Base-by-base conservation (phyloP, 805 yeast species). In the Nakazawaea populi region DNA sequence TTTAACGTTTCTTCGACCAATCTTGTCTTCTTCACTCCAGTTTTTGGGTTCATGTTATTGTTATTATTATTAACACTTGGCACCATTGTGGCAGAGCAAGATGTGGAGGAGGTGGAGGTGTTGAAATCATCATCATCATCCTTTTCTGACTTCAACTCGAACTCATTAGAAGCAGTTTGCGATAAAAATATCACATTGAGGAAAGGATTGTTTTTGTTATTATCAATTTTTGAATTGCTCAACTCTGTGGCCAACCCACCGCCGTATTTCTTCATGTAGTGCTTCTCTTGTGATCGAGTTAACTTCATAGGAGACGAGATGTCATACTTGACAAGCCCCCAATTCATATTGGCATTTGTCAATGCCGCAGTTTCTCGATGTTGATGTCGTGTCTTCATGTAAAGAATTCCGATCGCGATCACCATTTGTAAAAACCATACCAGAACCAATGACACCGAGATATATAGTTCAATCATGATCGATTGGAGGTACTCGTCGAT, bases 361-460 rank as follows among this genome's bases (percentile, higher is more conserved):
- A 8, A 7, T 6, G 45, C 30, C 1, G 36, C 12, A 10, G 29
- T 6, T 9, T 29, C 30, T 27, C 27, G 10, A 27, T 24, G 10
- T 30, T 30, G 46, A 34, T 18, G 29, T 4, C 24, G 30, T 5
- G 29, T 24, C 4, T 35, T 44, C 32, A 6, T 36, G 24, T 14
- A 14, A 1, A 44, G 4, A 3, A 49, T 32, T 11, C 63, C 18
- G 1, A 61, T 31, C 0, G 76, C 83, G 28, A 74, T 61, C 0
- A 72, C 53, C 2, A 78, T 44, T 55, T 79, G 80, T 0, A 73
- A 5, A 0, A 71, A 1, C 86, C 87, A 85, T 1, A 78, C 32
- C 0, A 65, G 70, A 1, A 82, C 45, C 0, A 85, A 58, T 0
- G 62, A 68, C 4, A 72, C 35, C 0, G 83, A 69, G 2, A 84